Conservation (phyloP, 805 yeast species). For the Lachancea kluyveri region DNA sequence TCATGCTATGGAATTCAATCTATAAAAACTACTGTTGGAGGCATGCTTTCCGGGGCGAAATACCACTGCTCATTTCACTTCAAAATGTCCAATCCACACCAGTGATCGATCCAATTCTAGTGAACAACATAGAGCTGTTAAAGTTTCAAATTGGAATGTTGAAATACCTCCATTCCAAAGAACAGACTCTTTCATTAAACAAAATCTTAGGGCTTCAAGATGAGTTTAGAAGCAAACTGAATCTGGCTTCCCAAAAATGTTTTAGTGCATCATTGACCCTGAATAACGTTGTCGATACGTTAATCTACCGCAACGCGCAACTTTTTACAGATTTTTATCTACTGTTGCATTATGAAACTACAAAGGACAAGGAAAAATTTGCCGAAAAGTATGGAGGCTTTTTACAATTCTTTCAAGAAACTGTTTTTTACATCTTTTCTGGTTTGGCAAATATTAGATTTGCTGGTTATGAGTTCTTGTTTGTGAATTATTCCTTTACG, state of each 20-base stretch:
- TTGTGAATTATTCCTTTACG: constrained; percentile 23
- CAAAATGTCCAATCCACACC: constrained; percentile 10
- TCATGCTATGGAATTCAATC: constrained; percentile 25
- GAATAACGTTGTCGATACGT: constrained; percentile 22
- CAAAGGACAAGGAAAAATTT: constrained; percentile 15
- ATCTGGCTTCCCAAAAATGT: constrained; percentile 15
- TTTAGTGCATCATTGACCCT: constrained; percentile 19
- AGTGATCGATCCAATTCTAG: constrained; percentile 22
- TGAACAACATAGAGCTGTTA: constrained; percentile 16
- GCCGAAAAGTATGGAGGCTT: constrained; percentile 18
- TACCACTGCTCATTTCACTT: constrained; percentile 16
- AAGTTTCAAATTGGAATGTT: constrained; percentile 20
- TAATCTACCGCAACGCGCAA: constrained; percentile 24
- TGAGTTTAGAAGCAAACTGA: constrained; percentile 12
- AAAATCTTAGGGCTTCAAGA: constrained; percentile 17
- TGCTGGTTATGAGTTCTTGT: constrained; percentile 28
- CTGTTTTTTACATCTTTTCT: constrained; percentile 27
- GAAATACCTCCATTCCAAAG: constrained; percentile 24
- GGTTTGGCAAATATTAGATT: constrained; percentile 26
- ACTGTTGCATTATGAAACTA: constrained; percentile 22
- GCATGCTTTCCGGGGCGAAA: constrained; percentile 24
- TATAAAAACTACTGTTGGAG: constrained; percentile 27
- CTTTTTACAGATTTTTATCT: constrained; percentile 19
- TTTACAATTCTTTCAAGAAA: constrained; percentile 22
- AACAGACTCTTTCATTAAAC: constrained; percentile 17